phyloP scores from a whole-genome alignment of 164 flowering plant genomes.

The Chimonanthus salicifolius region DNA sequence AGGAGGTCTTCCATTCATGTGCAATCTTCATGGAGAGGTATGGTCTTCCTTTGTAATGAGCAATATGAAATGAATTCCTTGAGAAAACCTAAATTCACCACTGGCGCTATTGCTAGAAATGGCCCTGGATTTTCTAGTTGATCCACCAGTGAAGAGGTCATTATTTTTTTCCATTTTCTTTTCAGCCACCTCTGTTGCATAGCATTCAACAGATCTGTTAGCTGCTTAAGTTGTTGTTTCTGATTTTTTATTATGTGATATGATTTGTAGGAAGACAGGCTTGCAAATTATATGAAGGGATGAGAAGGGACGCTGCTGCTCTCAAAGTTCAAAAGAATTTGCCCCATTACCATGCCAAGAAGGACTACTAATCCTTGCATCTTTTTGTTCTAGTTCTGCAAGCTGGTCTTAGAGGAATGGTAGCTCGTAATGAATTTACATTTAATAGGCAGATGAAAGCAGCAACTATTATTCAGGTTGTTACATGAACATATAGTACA shows the following conservation, averaged over 20 bases:
- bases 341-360: slow-evolving; percentile 46
- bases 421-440: slow-evolving; percentile 53
- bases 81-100: not conserved
- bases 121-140: not conserved
- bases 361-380: slow-evolving; percentile 26
- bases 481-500: not conserved
- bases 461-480: slow-evolving; percentile 62
- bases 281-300: slow-evolving; percentile 37
- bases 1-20: slow-evolving; percentile 46
- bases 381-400: slow-evolving; percentile 55
- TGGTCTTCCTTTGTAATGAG: slow-evolving; percentile 8
- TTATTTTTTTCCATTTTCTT: not conserved
- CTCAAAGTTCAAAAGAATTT: slow-evolving; percentile 60
- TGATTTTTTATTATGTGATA: not conserved
- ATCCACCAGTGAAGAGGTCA: not conserved
- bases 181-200: not conserved
- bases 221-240: not conserved
- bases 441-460: slow-evolving; percentile 50
- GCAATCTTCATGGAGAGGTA: slow-evolving; percentile 75
- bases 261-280: slow-evolving; percentile 52
- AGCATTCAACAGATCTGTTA: not conserved
- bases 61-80: not conserved
- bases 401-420: slow-evolving; percentile 61
- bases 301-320: slow-evolving; percentile 59
- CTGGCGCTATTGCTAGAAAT: not conserved